A percentile compares a stretch with the other conserved stretches of the same genome.
Evolutionary conservation across 352 stramenopile genomes (phyloP).

Genomic region (Phytophthora melonis): DNA sequence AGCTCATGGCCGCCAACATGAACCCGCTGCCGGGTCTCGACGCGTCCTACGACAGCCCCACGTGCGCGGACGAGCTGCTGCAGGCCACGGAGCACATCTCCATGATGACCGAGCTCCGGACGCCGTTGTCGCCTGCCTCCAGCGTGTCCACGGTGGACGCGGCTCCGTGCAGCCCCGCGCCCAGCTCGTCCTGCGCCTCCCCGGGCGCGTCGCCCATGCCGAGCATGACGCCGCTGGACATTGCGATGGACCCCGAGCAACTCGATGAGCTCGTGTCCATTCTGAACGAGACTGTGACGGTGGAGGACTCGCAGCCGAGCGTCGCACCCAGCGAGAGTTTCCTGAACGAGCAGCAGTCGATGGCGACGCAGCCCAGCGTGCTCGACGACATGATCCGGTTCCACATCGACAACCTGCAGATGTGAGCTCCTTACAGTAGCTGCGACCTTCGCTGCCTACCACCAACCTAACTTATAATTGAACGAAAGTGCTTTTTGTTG

Average conservation of each 20-base stretch:
- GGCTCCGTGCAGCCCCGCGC: slow-evolving; percentile 16
- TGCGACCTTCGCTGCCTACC: slow-evolving; percentile 3
- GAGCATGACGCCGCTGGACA: slow-evolving; percentile 13
- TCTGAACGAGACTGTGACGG: slow-evolving; percentile 43
- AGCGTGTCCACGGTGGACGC: slow-evolving; percentile 27
- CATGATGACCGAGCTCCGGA: slow-evolving; percentile 17
- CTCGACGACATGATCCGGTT: slow-evolving; percentile 62
- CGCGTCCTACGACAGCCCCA: slow-evolving; percentile 43
- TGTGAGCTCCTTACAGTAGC: slow-evolving; percentile 5
- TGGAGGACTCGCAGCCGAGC: slow-evolving; percentile 12
- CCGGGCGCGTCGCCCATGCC: slow-evolving; percentile 14
- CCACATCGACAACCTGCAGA: slow-evolving; percentile 46
- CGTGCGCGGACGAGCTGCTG: slow-evolving; percentile 30
- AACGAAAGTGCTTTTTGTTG: slow-evolving; percentile 10
- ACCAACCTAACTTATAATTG: slow-evolving; percentile 36
- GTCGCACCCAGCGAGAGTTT: slow-evolving; percentile 12
- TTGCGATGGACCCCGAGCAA: slow-evolving; percentile 36
- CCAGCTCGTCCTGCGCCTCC: slow-evolving; percentile 27
- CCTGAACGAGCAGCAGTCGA: slow-evolving; percentile 3
- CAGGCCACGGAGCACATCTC: neutral
- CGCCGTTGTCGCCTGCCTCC: slow-evolving; percentile 16
- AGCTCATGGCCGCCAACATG: slow-evolving; percentile 24
- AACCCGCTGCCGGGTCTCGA: slow-evolving; percentile 16
- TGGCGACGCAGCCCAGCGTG: slow-evolving; percentile 24
- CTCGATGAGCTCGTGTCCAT: slow-evolving; percentile 54